These are phyloP conservation scores for Bryoglossum gracile DNA, from an alignment of 495 filamentous ascomycete species.

Conservation along the genomic window DNA sequence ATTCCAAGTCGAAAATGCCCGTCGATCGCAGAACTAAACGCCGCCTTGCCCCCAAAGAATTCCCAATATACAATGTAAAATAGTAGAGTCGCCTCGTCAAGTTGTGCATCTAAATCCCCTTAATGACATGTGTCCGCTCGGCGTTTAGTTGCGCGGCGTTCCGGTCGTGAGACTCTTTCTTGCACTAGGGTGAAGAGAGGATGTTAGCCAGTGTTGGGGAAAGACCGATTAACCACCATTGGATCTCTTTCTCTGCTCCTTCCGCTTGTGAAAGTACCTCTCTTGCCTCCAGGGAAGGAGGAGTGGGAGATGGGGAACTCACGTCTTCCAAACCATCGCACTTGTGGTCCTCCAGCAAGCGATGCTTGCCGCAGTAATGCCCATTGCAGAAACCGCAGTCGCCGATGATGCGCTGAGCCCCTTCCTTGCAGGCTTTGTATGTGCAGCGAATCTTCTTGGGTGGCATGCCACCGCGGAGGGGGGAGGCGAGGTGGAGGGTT, in stretches of 20 bases:
- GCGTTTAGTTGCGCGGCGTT: constrained; percentile 87
- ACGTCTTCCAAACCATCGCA: constrained; percentile 89
- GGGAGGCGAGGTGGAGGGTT: constrained; percentile 39
- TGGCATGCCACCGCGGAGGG: constrained; percentile 47
- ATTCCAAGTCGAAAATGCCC: constrained; percentile 16
- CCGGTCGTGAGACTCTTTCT: constrained; percentile 86
- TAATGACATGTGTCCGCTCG: constrained; percentile 59
- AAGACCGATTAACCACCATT: constrained; percentile 46
- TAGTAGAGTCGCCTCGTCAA: too few species aligned
- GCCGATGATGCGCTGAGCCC: constrained; percentile 84
- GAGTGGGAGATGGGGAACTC: constrained; percentile 30
- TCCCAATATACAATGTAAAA: constrained; percentile 7
- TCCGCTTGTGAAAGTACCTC: background rate
- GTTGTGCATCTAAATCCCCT: constrained; percentile 26
- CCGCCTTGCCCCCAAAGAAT: too few species aligned
- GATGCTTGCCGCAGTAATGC: constrained; percentile 89
- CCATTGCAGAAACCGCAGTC: constrained; percentile 94
- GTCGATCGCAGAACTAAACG: constrained; percentile 8
- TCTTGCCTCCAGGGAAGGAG: background rate
- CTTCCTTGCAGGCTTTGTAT: constrained; percentile 79
- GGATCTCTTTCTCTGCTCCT: background rate
- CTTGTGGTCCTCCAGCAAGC: constrained; percentile 86
- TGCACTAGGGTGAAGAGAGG: constrained; percentile 54
- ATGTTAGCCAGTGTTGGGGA: constrained; percentile 25
- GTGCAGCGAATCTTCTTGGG: constrained; percentile 80